Evolutionary conservation across 495 filamentous ascomycete species (phyloP), one percentile per base, ranked within the genome.

Genomic region (Parathielavia appendiculata): DNA sequence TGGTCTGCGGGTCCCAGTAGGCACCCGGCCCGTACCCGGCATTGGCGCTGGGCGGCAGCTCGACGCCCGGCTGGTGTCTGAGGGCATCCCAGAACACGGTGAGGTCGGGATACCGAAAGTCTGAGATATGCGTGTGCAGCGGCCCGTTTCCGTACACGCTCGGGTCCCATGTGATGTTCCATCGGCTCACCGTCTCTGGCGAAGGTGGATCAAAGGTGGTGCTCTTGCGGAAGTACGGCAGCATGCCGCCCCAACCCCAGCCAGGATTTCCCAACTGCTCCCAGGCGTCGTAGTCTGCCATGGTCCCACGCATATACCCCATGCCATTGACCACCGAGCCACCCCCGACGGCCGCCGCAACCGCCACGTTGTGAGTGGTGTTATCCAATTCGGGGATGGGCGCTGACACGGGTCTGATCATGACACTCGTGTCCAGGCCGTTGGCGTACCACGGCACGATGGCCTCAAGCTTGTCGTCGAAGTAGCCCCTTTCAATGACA

Each of bases 281-380:
- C 85, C 85, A 87, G 36, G 76, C 74, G 63, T 86, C 82, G 57
- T 83, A 86, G 45, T 86, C 82, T 5, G 75, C 68, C 51, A 74
- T 79, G 44, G 77, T 81, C 0, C 83, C 83, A 23, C 82, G 78
- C 39, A 73, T 69, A 52, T 55, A 62, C 17, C 68, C 72, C 75
- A 78, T 77, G 46, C 72, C 74, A 49, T 77, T 78, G 44, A 78
- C 64, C 0, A 70, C 69, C 5, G 71, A 69, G 8, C 69, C 73
- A 13, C 77, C 76, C 30, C 76, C 75, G 13, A 78, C 71, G 13
- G 75, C 70, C 19, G 71, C 60, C 7, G 66, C 56, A 52, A 64
- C 65, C 12, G 67, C 55, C 10, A 66, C 61, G 0, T 17, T 19
- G 2, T 20, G 62, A 11, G 61, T 66, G 6, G 59, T 30, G 50